Conservation (phyloP, 169 alveolate genomes). For the Hepatocystis sp. region DNA sequence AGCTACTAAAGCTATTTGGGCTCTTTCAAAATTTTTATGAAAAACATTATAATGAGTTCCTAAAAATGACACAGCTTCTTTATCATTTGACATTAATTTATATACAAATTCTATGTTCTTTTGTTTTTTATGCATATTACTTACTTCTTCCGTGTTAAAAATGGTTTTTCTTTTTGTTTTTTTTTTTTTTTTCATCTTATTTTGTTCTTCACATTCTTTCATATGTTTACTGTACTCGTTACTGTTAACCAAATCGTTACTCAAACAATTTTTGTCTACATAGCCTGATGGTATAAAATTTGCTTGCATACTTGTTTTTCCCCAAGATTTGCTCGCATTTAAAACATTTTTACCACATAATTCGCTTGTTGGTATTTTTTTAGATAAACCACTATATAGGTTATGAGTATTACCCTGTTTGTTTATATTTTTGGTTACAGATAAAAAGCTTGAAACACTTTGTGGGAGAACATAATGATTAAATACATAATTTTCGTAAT, state of each 20-base stretch:
- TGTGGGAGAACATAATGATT: constrained; percentile 71
- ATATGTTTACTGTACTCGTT: too few relatives aligned
- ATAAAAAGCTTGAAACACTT: constrained; percentile 67
- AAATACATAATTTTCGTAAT: constrained; percentile 75
- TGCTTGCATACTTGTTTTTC: background rate
- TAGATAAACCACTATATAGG: background rate
- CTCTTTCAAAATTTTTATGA: constrained; percentile 75
- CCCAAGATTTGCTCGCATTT: background rate
- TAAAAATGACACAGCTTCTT: constrained; percentile 51
- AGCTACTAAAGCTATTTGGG: constrained; percentile 65
- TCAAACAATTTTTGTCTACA: too few relatives aligned
- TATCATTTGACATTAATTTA: constrained; percentile 36
- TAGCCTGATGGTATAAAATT: background rate
- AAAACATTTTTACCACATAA: too few relatives aligned
- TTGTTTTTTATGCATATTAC: constrained; percentile 2
- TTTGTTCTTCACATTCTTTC: too few relatives aligned
- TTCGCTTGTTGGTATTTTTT: background rate
- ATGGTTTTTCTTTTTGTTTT: background rate
- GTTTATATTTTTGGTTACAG: constrained; percentile 26
- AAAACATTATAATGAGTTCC: constrained; percentile 50
- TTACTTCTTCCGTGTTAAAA: background rate
- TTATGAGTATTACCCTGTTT: background rate
- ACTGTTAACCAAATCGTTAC: too few relatives aligned
- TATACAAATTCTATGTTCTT: constrained; percentile 46
- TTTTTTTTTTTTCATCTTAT: too few relatives aligned